Conservation (phyloP, 2,329 filamentous ascomycete genomes). For the Botrytis sinoallii region DNA sequence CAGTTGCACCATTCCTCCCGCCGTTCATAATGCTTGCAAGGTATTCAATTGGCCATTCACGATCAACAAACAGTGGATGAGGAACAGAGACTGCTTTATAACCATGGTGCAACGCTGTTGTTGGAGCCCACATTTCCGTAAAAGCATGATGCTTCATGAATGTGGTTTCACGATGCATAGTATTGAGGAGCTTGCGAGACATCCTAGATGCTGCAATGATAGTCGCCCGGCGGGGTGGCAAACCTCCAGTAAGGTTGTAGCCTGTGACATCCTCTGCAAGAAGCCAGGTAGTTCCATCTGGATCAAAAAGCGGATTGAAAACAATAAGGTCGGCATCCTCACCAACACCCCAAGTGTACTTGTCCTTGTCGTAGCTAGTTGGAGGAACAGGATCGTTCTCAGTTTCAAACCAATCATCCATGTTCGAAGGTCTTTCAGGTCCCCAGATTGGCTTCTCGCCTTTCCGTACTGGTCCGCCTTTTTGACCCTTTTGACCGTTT, state of each 20-base stretch:
- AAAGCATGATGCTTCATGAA: slow-evolving; percentile 87
- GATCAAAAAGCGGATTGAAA: slow-evolving; percentile 88
- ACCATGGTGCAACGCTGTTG: slow-evolving; percentile 83
- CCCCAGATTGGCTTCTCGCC: slow-evolving; percentile 76
- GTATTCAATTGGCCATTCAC: slow-evolving; percentile 78
- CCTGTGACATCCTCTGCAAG: slow-evolving; percentile 81
- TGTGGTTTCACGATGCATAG: slow-evolving; percentile 88
- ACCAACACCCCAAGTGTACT: slow-evolving; percentile 80
- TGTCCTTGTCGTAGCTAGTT: slow-evolving; percentile 70
- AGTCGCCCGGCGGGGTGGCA: slow-evolving; percentile 72
- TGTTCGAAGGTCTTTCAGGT: slow-evolving; percentile 65
- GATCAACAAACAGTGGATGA: slow-evolving; percentile 84
- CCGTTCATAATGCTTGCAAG: slow-evolving; percentile 78
- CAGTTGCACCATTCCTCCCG: slow-evolving; percentile 69
- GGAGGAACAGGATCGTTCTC: slow-evolving; percentile 73
- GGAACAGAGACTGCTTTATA: slow-evolving; percentile 90
- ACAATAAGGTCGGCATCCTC: slow-evolving; percentile 92
- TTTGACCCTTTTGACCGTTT: slow-evolving; percentile 38
- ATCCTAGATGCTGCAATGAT: slow-evolving; percentile 88
- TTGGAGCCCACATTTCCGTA: slow-evolving; percentile 94
- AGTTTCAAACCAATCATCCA: slow-evolving; percentile 68
- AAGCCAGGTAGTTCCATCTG: slow-evolving; percentile 80
- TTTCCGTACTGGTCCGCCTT: slow-evolving; percentile 36
- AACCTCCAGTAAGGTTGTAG: slow-evolving; percentile 64
- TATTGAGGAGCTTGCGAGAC: slow-evolving; percentile 71